A percentile compares a stretch with the other conserved stretches of the same genome.
These are phyloP conservation scores for Fusarium paranaense DNA, from an alignment of 2,329 filamentous ascomycete genomes.

Conservation along the genomic window DNA sequence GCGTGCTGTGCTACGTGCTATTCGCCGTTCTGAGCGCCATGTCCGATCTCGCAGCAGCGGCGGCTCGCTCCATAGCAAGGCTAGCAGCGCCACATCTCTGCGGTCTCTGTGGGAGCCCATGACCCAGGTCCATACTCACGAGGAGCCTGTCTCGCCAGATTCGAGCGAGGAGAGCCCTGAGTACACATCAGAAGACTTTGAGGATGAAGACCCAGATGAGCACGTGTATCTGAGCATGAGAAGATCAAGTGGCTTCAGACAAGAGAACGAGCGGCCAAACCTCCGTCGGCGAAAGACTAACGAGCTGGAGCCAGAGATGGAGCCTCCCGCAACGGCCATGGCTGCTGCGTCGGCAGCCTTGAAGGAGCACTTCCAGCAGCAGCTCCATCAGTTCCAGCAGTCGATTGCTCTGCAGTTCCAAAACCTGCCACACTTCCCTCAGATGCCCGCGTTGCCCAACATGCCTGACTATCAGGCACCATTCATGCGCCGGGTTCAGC, in stretches of 20 bases:
- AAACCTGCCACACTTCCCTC: conserved; percentile 65
- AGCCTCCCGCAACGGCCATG: conserved; percentile 70
- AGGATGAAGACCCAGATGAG: conserved; percentile 55
- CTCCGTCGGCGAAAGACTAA: conserved; percentile 55
- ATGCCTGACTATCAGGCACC: conserved; percentile 80
- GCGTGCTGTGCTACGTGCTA: conserved; percentile 71
- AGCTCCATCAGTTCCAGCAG: conserved; percentile 82
- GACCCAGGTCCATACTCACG: conserved; percentile 47
- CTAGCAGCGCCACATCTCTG: conserved; percentile 75
- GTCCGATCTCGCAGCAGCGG: conserved; percentile 77
- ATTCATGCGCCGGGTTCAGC: conserved; percentile 78
- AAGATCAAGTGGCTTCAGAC: conserved; percentile 44
- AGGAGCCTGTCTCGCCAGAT: conserved; percentile 55
- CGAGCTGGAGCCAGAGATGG: conserved; percentile 49
- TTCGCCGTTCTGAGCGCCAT: conserved; percentile 71
- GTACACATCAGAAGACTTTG: conserved; percentile 59
- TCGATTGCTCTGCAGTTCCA: conserved; percentile 75
- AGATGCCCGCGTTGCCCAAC: conserved; percentile 64
- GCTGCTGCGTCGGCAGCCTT: conserved; percentile 77
- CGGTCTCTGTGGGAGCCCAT: conserved; percentile 74
- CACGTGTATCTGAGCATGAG: conserved; percentile 52
- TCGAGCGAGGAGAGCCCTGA: conserved; percentile 57
- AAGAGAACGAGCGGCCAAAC: conserved; percentile 49
- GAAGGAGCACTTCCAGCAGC: conserved; percentile 78
- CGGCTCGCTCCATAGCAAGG: conserved; percentile 68